Evolutionary conservation across 169 alveolate species (phyloP).

Genomic region (Fabrea salina): DNA sequence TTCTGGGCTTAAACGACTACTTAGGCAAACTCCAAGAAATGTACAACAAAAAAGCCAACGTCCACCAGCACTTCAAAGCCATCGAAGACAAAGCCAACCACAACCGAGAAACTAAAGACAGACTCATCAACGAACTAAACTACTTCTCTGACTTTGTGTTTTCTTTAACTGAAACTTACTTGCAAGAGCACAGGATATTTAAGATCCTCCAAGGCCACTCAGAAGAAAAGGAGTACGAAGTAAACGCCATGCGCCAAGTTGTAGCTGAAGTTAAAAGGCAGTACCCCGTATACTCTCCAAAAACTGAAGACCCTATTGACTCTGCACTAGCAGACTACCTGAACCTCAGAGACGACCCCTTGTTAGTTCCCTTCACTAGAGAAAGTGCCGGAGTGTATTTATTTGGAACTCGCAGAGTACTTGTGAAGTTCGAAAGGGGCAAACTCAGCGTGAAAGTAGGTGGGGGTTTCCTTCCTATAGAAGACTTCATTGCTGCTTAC

Average conservation of each 20-base stretch:
- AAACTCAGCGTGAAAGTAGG: conserved; percentile 49
- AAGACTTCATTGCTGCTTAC: conserved; percentile 42
- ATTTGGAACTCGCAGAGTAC: conserved; percentile 51
- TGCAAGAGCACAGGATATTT: neutral
- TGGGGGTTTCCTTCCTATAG: conserved; percentile 58
- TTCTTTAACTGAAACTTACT: neutral
- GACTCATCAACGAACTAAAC: neutral
- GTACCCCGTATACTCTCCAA: conserved; percentile 20
- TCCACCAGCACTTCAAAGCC: neutral
- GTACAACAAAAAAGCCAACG: neutral
- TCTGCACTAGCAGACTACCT: conserved; percentile 51
- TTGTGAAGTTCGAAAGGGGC: conserved; percentile 53
- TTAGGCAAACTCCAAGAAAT: neutral
- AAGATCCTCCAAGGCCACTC: neutral
- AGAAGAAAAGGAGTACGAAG: conserved; percentile 3
- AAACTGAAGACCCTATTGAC: conserved; percentile 54
- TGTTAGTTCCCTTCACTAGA: conserved; percentile 56
- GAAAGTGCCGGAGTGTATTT: conserved; percentile 58
- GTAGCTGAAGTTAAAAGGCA: conserved; percentile 4
- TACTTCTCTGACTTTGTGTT: conserved; percentile 20
- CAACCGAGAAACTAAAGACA: neutral
- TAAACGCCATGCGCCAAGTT: neutral
- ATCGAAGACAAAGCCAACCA: neutral
- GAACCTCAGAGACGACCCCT: neutral
- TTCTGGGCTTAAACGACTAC: neutral